phyloP scores from a whole-genome alignment of 2,329 filamentous ascomycete genomes.

The Pezicula radicicola region DNA sequence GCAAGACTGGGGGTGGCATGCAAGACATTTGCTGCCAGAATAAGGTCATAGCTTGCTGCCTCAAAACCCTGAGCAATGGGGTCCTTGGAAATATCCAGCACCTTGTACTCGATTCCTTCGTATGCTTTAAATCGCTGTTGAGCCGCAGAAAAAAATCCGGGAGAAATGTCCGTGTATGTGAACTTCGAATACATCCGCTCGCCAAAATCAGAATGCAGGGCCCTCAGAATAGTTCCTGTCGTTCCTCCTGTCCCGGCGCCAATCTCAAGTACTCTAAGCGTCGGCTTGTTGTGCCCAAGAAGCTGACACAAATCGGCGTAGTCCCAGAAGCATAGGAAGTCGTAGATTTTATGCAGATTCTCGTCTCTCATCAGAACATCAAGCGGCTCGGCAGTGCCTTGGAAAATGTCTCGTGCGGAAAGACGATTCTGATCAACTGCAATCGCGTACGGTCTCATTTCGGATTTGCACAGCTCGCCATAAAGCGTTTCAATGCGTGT shows the following conservation, averaged over 20 bases:
- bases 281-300: conserved; percentile 9
- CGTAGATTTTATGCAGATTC: conserved; percentile 8
- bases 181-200: conserved; percentile 12
- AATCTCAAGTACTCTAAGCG: conserved; percentile 12
- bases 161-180: conserved; percentile 20
- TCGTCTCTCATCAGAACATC: conserved; percentile 14
- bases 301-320: conserved; percentile 8
- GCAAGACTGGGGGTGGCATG: conserved; percentile 17
- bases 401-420: conserved; percentile 13
- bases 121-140: conserved; percentile 12
- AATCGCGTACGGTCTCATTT: no score
- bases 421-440: conserved; percentile 18
- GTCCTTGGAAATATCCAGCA: conserved; percentile 31
- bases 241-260: conserved; percentile 20
- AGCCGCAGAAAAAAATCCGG: conserved; percentile 30
- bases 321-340: conserved; percentile 1
- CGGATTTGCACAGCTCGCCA: no score
- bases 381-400: conserved; percentile 6
- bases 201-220: conserved; percentile 6
- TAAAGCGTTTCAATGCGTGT: no score
- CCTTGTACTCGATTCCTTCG: conserved; percentile 26
- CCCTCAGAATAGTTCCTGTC: conserved; percentile 11
- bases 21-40: conserved; percentile 22
- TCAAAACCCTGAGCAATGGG: conserved; percentile 31
- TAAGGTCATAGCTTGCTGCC: conserved; percentile 20